Evolutionary conservation across 2,329 filamentous ascomycete species (phyloP).

Genomic region (Zymoseptoria tritici): DNA sequence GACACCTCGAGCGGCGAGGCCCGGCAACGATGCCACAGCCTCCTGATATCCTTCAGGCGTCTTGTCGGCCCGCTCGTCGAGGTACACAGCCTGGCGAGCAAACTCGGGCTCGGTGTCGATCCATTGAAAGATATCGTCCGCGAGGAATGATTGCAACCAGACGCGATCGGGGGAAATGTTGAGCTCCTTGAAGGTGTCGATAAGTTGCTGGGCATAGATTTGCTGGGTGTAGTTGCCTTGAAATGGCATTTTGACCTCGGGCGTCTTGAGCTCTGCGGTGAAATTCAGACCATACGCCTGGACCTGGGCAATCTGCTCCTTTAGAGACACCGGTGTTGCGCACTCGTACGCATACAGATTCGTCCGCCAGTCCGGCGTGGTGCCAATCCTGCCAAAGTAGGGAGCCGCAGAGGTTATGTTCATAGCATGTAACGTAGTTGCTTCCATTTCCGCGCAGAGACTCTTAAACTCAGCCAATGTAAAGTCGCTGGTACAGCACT

Average conservation of each 20-base stretch:
- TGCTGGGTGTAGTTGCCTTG: constrained; percentile 56
- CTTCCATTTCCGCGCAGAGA: constrained; percentile 66
- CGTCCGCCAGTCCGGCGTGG: constrained; percentile 54
- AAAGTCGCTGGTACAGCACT: constrained; percentile 66
- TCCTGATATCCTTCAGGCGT: constrained; percentile 43
- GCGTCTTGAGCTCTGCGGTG: constrained; percentile 61
- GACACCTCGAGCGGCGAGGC: constrained; percentile 51
- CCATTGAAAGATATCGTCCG: constrained; percentile 54
- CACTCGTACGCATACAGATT: constrained; percentile 57
- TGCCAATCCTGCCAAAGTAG: constrained; percentile 41
- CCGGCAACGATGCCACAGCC: constrained; percentile 51
- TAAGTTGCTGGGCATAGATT: constrained; percentile 57
- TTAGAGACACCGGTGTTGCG: constrained; percentile 53
- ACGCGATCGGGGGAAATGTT: constrained; percentile 49
- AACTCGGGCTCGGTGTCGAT: constrained; percentile 54
- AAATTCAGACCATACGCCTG: constrained; percentile 54
- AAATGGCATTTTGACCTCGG: constrained; percentile 57
- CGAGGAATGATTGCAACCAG: constrained; percentile 58
- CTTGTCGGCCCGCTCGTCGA: constrained; percentile 54
- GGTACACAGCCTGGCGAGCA: constrained; percentile 55
- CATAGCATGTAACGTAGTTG: constrained; percentile 50
- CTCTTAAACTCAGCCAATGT: constrained; percentile 60
- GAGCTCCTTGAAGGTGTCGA: constrained; percentile 51
- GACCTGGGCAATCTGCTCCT: constrained; percentile 55
- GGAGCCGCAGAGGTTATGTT: constrained; percentile 42